These are phyloP conservation scores for Trichosporon faecale DNA, from an alignment of 1,284 basidiomycete genomes.

Conservation along the genomic window DNA sequence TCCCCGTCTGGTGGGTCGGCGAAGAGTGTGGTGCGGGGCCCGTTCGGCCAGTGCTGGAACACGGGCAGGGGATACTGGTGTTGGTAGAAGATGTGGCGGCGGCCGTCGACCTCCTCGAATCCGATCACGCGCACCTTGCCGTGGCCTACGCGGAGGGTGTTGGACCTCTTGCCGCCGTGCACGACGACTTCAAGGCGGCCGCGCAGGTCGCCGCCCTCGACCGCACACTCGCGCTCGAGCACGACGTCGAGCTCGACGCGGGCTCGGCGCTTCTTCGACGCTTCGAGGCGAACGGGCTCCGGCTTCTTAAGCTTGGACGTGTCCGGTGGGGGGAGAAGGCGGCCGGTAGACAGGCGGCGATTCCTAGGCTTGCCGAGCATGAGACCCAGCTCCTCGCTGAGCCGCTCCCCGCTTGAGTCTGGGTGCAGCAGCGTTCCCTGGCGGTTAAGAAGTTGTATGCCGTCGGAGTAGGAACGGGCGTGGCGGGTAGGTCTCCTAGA, in stretches of 20 bases:
- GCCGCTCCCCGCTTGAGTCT: conserved; percentile 38
- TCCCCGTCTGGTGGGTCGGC: conserved; percentile 62
- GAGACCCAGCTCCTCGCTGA: conserved; percentile 46
- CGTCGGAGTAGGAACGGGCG: conserved; percentile 44
- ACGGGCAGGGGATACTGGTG: conserved; percentile 64
- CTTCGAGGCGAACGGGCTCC: conserved; percentile 46
- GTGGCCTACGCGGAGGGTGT: conserved; percentile 66
- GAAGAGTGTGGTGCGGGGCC: conserved; percentile 55
- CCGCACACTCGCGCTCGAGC: conserved; percentile 70
- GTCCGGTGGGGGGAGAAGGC: conserved; percentile 38
- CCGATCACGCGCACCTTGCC: conserved; percentile 83
- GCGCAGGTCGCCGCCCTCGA: conserved; percentile 74
- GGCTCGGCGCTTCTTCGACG: conserved; percentile 67
- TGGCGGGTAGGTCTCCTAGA: conserved; percentile 17
- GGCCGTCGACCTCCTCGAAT: conserved; percentile 63
- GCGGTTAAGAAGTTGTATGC: conserved; percentile 39
- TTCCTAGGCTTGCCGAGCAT: conserved; percentile 44
- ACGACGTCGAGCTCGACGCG: conserved; percentile 81
- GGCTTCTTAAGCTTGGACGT: conserved; percentile 27
- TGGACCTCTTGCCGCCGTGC: conserved; percentile 61
- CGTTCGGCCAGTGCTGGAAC: conserved; percentile 50
- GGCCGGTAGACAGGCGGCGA: conserved; percentile 35
- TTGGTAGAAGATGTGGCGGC: conserved; percentile 83
- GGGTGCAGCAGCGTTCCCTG: conserved; percentile 51
- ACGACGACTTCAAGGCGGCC: conserved; percentile 72